A percentile compares a stretch with the other conserved stretches of the same genome.
Conservation (phyloP, 257 asterid genomes). For the Capsicum chinense region DNA sequence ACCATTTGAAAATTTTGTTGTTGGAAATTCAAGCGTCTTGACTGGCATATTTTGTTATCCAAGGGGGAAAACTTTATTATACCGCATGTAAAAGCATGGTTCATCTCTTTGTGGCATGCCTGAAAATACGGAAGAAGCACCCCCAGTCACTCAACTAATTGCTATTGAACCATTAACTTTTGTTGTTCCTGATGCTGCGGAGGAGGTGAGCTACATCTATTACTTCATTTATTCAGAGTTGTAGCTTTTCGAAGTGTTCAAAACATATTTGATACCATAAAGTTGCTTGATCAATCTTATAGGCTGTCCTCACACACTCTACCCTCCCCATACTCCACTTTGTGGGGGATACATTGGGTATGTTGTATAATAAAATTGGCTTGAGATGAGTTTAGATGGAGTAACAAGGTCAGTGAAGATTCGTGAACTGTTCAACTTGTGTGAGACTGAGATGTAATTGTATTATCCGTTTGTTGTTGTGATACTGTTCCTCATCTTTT, state of each 20-base stretch:
- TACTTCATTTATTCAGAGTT: too few species aligned
- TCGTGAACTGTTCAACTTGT: not conserved
- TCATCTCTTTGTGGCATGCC: slow-evolving; percentile 54
- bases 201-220: slow-evolving; percentile 55
- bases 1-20: too few species aligned
- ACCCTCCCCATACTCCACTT: too few species aligned
- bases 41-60: slow-evolving; percentile 3
- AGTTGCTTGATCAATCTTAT: too few species aligned
- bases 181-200: slow-evolving; percentile 63
- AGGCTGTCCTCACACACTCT: too few species aligned
- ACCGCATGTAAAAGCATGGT: slow-evolving; percentile 62
- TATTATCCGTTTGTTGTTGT: not conserved
- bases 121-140: slow-evolving; percentile 53
- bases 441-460: not conserved
- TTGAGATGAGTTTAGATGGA: not conserved
- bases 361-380: not conserved
- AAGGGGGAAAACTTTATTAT: slow-evolving; percentile 60
- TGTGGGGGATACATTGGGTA: too few species aligned
- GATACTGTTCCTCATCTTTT: not conserved
- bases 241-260: too few species aligned
- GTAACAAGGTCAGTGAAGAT: not conserved
- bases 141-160: slow-evolving; percentile 71
- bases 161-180: slow-evolving; percentile 71
- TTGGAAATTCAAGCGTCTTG: too few species aligned
- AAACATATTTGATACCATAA: too few species aligned